These are phyloP conservation scores for Aspergillus amoenus DNA, from an alignment of 2,329 filamentous ascomycete genomes.

Conservation along the genomic window DNA sequence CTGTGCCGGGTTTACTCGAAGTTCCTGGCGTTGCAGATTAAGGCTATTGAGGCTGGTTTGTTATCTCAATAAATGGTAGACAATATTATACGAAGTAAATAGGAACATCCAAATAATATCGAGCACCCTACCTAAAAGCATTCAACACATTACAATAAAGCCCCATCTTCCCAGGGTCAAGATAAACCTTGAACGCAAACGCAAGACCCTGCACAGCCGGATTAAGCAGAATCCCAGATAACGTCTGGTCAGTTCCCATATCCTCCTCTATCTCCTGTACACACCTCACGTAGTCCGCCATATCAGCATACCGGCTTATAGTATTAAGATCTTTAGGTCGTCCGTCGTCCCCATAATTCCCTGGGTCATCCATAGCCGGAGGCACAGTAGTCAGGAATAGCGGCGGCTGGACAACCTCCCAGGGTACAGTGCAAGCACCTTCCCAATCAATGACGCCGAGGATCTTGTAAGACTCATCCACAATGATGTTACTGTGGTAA, in stretches of 20 bases:
- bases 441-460: constrained; percentile 19
- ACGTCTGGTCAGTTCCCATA: background rate
- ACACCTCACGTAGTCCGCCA: background rate
- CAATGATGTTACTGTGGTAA: constrained; percentile 20
- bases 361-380: constrained; percentile 12
- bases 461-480: constrained; percentile 11
- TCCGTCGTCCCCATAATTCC: constrained; percentile 10
- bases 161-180: constrained; percentile 10
- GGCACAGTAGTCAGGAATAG: constrained; percentile 13
- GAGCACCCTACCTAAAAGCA: background rate
- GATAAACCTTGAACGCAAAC: constrained; percentile 8
- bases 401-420: constrained; percentile 11
- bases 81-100: no score
- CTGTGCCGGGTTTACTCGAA: constrained; percentile 62
- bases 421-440: constrained; percentile 14
- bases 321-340: background rate
- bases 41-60: constrained; percentile 45
- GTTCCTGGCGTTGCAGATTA: constrained; percentile 52
- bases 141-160: constrained; percentile 3
- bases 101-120: no score
- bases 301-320: background rate
- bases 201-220: constrained; percentile 5
- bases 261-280: background rate
- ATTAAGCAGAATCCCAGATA: constrained; percentile 1
- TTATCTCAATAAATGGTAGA: background rate